Conservation (phyloP, 352 stramenopile species). For the Plasmopara muralis region DNA sequence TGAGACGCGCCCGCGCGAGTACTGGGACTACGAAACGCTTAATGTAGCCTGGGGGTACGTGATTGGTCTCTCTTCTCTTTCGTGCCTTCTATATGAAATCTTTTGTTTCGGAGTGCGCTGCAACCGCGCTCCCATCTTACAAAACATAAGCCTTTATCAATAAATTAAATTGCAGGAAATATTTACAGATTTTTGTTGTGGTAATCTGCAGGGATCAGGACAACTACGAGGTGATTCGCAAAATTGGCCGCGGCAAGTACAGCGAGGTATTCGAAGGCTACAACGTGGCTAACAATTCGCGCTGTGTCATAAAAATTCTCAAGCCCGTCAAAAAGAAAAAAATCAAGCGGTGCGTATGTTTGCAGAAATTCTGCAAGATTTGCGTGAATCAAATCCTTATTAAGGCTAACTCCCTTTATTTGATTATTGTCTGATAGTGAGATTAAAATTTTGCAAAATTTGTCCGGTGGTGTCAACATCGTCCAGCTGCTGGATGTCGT, state of each 20-base stretch:
- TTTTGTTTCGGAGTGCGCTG: slow-evolving; percentile 8
- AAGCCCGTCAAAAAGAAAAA: slow-evolving; percentile 99
- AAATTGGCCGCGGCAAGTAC: slow-evolving; percentile 99
- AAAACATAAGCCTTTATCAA: neutral
- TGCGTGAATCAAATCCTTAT: slow-evolving; percentile 6
- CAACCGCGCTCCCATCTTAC: too few relatives aligned
- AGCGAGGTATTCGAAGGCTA: slow-evolving; percentile 98
- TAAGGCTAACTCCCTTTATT: neutral
- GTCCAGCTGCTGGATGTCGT: slow-evolving; percentile 99
- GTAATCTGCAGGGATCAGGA: slow-evolving; percentile 88
- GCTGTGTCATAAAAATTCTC: slow-evolving; percentile 99
- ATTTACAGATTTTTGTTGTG: neutral
- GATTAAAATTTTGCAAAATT: slow-evolving; percentile 99
- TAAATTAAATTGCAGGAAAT: too few relatives aligned
- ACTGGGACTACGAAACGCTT: slow-evolving; percentile 99
- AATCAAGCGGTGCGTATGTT: slow-evolving; percentile 88
- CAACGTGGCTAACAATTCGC: slow-evolving; percentile 94
- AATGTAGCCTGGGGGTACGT: slow-evolving; percentile 92
- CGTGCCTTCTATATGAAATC: slow-evolving; percentile 16
- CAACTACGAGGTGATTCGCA: slow-evolving; percentile 98
- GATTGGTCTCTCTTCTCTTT: neutral
- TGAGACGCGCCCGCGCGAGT: slow-evolving; percentile 94
- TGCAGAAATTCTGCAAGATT: too few relatives aligned
- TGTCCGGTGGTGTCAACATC: slow-evolving; percentile 98
- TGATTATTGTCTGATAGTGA: slow-evolving; percentile 46